Percentiles rank a stretch among this genome's conserved stretches.
Conservation (phyloP, 163 green algal species). For the Picocystis sp. region DNA sequence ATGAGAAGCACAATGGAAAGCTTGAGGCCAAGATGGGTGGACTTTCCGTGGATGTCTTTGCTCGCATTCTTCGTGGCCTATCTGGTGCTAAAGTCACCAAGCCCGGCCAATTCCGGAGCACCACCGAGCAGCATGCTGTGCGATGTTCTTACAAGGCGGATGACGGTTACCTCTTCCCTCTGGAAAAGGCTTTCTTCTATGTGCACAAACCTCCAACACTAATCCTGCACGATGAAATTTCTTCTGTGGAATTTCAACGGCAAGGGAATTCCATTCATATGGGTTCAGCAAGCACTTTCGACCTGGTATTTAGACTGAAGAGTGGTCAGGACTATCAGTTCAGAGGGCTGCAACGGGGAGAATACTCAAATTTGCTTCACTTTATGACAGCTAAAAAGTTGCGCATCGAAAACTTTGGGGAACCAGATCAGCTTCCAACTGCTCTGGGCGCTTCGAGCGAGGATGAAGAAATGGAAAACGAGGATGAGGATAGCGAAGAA, state of each 20-base stretch:
- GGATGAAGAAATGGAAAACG: conserved; percentile 31
- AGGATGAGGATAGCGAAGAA: conserved; percentile 35
- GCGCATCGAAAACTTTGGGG: conserved; percentile 65
- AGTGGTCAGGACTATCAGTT: conserved; percentile 50
- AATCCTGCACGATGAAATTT: conserved; percentile 63
- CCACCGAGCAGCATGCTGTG: conserved; percentile 42
- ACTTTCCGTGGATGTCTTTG: conserved; percentile 64
- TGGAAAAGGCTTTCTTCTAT: conserved; percentile 94
- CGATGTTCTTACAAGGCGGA: conserved; percentile 82
- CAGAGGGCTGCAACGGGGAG: conserved; percentile 67
- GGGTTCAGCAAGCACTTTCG: conserved; percentile 48
- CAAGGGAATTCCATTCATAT: conserved; percentile 28
- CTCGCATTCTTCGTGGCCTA: conserved; percentile 52
- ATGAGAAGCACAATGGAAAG: conserved; percentile 60
- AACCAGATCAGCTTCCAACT: conserved; percentile 40
- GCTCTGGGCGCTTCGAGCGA: conserved; percentile 15
- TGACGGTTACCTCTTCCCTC: conserved; percentile 81
- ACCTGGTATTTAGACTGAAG: conserved; percentile 57
- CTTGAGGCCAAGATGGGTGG: conserved; percentile 42
- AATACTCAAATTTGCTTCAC: conserved; percentile 83
- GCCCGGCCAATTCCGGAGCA: conserved; percentile 47
- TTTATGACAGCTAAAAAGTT: conserved; percentile 78
- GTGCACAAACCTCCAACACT: conserved; percentile 86
- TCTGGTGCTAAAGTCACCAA: conserved; percentile 61
- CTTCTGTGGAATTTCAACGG: conserved; percentile 74